Evolutionary conservation across 805 yeast genomes (phyloP), one percentile per base, ranked within the genome.

Genomic region (Candida nanaspora): DNA sequence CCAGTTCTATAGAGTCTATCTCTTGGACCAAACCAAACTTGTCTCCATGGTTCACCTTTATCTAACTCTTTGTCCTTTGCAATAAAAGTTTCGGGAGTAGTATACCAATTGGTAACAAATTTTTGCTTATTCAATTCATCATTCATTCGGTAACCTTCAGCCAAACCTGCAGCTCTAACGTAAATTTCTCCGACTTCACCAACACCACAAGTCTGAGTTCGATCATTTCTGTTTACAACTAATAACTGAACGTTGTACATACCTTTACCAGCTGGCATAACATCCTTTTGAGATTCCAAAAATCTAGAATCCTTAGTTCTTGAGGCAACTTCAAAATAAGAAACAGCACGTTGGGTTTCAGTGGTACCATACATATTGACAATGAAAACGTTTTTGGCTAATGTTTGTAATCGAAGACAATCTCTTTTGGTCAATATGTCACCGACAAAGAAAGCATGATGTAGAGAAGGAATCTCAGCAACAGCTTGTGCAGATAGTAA

Each of bases 341-440:
- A 89, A 21, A 93, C 99, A 2, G 99, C 93, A 59, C 99, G 78
- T 70, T 94, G 99, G 14, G 99, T 93, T 64, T 93, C 99, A 10
- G 99, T 93, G 31, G 99, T 93, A 56, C 99, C 99, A 62, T 93
- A 93, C 99, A 93, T 93, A 66, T 93, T 93, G 50, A 93, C 94
- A 56, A 93, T 91, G 58, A 64, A 69, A 41, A 86, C 94, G 55
- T 93, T 91, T 59, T 80, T 80, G 13, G 98, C 98, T 53, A 93
- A 72, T 1, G 93, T 78, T 62, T 93, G 99, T 52, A 93, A 72
- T 56, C 97, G 77, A 50, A 86, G 68, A 65, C 98, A 93, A 63
- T 94, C 99, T 66, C 98, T 82, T 66, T 93, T 94, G 48, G 99
- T 93, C 48, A 93, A 70, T 46, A 93, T 86, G 63, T 93, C 99